Conservation (phyloP, 768 basidiomycete genomes). For the Suillus bovinus region DNA sequence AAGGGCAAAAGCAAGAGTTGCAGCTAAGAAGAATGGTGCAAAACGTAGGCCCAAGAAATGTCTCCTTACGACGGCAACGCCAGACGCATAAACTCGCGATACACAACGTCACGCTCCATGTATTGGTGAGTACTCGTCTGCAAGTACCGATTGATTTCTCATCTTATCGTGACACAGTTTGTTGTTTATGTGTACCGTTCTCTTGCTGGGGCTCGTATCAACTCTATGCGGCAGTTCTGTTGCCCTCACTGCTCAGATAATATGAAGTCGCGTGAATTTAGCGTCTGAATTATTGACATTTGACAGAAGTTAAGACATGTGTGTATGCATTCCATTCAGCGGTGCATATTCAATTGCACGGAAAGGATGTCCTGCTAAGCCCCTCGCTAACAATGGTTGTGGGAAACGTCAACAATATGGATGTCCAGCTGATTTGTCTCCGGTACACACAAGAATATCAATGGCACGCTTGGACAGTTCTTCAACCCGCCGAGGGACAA, state of each 20-base stretch:
- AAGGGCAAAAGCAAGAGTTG: constrained; percentile 49
- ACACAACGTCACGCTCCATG: background rate
- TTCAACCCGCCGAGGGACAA: background rate
- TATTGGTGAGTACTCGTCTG: background rate
- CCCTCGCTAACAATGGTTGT: background rate
- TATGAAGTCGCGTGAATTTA: background rate
- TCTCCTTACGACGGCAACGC: constrained; percentile 10
- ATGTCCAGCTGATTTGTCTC: background rate
- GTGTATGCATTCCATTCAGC: background rate
- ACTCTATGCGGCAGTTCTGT: background rate
- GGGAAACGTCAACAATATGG: background rate
- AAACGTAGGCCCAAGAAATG: background rate
- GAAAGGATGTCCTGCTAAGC: constrained; percentile 12
- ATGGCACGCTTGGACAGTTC: constrained; percentile 3
- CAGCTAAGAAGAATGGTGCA: constrained; percentile 42
- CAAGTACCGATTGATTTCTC: background rate
- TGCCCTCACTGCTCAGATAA: background rate
- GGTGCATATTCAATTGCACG: constrained; percentile 38
- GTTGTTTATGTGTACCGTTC: background rate
- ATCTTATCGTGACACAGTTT: background rate
- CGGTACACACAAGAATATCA: constrained; percentile 2
- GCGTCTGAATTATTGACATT: background rate
- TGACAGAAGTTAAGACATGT: background rate
- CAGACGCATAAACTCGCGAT: background rate
- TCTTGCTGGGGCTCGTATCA: background rate